These are phyloP conservation scores for Trichophyton schoenleinii DNA, from an alignment of 2,329 filamentous ascomycete species.

Conservation along the genomic window DNA sequence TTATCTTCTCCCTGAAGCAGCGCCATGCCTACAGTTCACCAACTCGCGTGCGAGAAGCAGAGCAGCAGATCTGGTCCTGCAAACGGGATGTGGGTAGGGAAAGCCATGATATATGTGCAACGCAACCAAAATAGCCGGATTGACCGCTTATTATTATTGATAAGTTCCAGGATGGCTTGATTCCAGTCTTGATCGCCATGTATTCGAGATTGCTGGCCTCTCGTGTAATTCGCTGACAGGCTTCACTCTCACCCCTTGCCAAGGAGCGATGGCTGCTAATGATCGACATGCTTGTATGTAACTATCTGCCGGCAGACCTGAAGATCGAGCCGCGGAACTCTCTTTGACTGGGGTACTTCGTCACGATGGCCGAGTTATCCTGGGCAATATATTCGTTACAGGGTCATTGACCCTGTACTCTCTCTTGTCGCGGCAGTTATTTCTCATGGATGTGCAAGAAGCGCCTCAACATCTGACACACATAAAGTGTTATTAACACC, in stretches of 20 bases:
- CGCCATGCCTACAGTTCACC: neutral
- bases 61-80: too few species aligned
- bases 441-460: too few species aligned
- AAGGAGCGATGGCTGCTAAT: neutral
- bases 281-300: neutral
- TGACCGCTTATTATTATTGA: neutral
- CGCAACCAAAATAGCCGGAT: neutral
- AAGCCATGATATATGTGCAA: neutral
- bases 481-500: too few species aligned
- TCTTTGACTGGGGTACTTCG: neutral
- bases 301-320: neutral
- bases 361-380: neutral
- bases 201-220: neutral
- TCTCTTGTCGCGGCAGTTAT: too few species aligned
- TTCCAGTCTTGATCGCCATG: neutral
- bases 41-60: neutral
- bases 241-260: neutral
- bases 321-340: neutral
- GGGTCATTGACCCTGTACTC: neutral
- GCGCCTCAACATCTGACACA: too few species aligned
- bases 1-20: neutral
- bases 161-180: neutral
- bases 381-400: neutral
- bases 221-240: neutral
- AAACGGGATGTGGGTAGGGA: neutral